Evolutionary conservation across 768 basidiomycete species (phyloP).

Genomic region (Pleurotus platypus): DNA sequence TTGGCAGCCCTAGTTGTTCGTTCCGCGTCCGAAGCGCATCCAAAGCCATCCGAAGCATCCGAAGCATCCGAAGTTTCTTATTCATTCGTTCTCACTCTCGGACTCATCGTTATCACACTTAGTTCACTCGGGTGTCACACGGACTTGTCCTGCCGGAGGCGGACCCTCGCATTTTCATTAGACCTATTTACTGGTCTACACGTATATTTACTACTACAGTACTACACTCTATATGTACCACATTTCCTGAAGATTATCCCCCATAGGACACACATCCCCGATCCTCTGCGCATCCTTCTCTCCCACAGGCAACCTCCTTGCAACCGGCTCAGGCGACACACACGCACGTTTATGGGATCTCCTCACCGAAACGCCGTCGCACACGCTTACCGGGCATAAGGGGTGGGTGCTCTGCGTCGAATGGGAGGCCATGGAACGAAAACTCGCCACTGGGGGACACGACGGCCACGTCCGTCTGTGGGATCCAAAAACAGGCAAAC

Average conservation of each 20-base stretch:
- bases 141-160: too few relatives aligned
- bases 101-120: too few relatives aligned
- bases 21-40: too few relatives aligned
- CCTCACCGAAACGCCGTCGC: slow-evolving; percentile 87
- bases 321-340: slow-evolving; percentile 94
- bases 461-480: slow-evolving; percentile 92
- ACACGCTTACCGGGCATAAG: slow-evolving; percentile 82
- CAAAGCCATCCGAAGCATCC: too few relatives aligned
- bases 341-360: slow-evolving; percentile 94
- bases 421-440: slow-evolving; percentile 92
- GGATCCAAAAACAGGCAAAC: slow-evolving; percentile 90
- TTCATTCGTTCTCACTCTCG: too few relatives aligned
- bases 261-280: slow-evolving; percentile 81
- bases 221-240: slow-evolving; percentile 15
- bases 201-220: too few relatives aligned
- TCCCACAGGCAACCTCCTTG: slow-evolving; percentile 86
- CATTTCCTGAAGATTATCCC: neutral
- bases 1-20: too few relatives aligned
- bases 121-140: too few relatives aligned
- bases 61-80: too few relatives aligned
- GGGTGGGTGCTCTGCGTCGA: slow-evolving; percentile 98
- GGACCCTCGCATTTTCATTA: too few relatives aligned
- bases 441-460: slow-evolving; percentile 89
- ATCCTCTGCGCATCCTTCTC: slow-evolving; percentile 96
- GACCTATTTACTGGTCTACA: too few relatives aligned